A percentile compares a stretch with the other conserved stretches of the same genome.
These are phyloP conservation scores for Jackrogersella minutella DNA, from an alignment of 495 filamentous ascomycete genomes.

Conservation along the genomic window DNA sequence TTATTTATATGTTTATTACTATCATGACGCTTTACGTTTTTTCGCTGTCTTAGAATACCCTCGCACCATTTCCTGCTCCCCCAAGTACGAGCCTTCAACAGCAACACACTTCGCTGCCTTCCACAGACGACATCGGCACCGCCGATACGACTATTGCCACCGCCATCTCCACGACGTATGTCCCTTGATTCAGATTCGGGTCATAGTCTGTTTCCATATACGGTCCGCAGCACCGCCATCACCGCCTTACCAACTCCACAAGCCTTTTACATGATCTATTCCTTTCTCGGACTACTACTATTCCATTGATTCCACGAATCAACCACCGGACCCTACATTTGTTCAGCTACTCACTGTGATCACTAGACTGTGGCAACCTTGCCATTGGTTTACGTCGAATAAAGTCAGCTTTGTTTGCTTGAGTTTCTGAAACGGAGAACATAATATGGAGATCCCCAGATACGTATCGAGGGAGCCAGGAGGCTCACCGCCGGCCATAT, in stretches of 20 bases:
- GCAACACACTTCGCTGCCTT: constrained; percentile 17
- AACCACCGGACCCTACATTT: constrained; percentile 5
- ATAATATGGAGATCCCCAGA: constrained; percentile 65
- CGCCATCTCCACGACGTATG: constrained; percentile 26
- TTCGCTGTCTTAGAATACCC: constrained; percentile 39
- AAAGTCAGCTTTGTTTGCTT: constrained; percentile 30
- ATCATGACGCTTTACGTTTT: constrained; percentile 38
- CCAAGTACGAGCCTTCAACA: constrained; percentile 25
- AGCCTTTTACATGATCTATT: constrained; percentile 27
- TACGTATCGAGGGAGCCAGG: constrained; percentile 47
- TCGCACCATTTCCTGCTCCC: constrained; percentile 25
- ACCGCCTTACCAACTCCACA: constrained; percentile 33
- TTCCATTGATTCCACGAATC: constrained; percentile 14
- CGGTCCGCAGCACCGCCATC: constrained; percentile 23
- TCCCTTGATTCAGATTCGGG: constrained; percentile 14
- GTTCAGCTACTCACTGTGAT: constrained; percentile 31
- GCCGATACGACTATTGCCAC: constrained; percentile 36
- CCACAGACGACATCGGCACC: constrained; percentile 34
- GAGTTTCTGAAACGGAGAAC: constrained; percentile 27
- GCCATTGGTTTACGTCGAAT: constrained; percentile 41
- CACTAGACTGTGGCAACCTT: constrained; percentile 31
- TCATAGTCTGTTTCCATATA: constrained; percentile 15
- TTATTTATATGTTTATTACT: constrained; percentile 37
- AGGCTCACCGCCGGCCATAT: constrained; percentile 59
- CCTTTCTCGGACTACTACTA: constrained; percentile 23